A percentile compares a stretch with the other conserved stretches of the same genome.
Evolutionary conservation across 768 basidiomycete species (phyloP).

Genomic region (Asterophora lycoperdoides): DNA sequence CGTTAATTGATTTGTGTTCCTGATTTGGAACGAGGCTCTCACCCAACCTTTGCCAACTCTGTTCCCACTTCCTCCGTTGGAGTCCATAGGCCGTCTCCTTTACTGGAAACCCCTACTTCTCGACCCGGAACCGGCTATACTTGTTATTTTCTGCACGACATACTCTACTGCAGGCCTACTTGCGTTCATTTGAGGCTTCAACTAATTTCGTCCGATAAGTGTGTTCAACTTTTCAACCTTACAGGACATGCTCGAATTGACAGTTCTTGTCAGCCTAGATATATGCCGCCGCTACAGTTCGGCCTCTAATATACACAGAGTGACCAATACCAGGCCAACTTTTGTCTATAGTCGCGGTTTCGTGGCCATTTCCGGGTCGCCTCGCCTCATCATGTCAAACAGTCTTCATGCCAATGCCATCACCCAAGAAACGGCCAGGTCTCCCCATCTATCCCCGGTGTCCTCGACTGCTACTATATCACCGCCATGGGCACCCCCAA

Average conservation of each 20-base stretch:
- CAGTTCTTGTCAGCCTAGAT: conserved; percentile 6
- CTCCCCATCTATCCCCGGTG: conserved; percentile 21
- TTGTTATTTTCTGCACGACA: not conserved
- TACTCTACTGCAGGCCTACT: not conserved
- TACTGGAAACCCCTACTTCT: conserved; percentile 5
- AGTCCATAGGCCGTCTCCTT: conserved; percentile 1
- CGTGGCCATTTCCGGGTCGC: not conserved
- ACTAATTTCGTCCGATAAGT: conserved; percentile 8
- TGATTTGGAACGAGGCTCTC: conserved; percentile 12
- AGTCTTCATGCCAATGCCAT: conserved; percentile 17
- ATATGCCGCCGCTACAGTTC: conserved; percentile 7
- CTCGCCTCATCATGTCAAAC: conserved; percentile 22
- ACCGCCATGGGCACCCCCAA: conserved; percentile 60
- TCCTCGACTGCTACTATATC: conserved; percentile 26
- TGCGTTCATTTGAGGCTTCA: not conserved
- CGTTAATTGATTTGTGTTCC: conserved; percentile 1
- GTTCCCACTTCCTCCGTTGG: not conserved
- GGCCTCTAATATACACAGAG: not conserved
- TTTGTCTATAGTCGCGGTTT: not conserved
- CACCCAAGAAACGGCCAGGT: conserved; percentile 18
- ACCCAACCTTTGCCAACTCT: not conserved
- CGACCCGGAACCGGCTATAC: not conserved
- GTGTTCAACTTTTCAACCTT: not conserved
- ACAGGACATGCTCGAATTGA: conserved; percentile 1
- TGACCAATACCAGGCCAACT: not conserved